A percentile compares a stretch with the other conserved stretches of the same genome.
These are phyloP conservation scores for Polytrichum commune DNA, from an alignment of 225 moss, liverwort and hornwort species.

Conservation along the genomic window DNA sequence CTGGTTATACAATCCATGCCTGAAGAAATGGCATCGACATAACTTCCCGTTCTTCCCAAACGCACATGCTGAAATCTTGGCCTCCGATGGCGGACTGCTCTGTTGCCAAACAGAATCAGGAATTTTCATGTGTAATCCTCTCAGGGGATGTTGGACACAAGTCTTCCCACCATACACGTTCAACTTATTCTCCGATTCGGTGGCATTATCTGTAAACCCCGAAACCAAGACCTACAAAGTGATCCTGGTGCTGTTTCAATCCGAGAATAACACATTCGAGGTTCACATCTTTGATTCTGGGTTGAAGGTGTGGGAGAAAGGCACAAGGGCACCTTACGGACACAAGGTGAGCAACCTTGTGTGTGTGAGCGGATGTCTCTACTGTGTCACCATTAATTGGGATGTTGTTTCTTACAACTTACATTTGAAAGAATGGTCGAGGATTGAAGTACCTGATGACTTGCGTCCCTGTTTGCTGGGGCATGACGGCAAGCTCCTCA, in stretches of 20 bases:
- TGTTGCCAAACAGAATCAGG: slow-evolving; percentile 11
- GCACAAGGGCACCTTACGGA: slow-evolving; percentile 6
- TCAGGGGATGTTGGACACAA: slow-evolving; percentile 11
- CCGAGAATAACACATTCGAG: slow-evolving; percentile 3
- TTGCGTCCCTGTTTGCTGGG: slow-evolving; percentile 6
- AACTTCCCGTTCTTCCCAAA: slow-evolving; percentile 7
- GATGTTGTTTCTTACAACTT: slow-evolving; percentile 9
- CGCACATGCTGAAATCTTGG: slow-evolving; percentile 4
- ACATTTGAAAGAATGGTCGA: slow-evolving; percentile 6
- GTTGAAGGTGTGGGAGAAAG: slow-evolving; percentile 4
- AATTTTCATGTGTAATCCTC: slow-evolving; percentile 13
- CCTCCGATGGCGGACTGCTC: slow-evolving; percentile 9
- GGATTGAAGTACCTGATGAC: slow-evolving; percentile 14
- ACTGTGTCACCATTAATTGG: slow-evolving; percentile 10
- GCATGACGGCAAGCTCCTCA: slow-evolving; percentile 2
- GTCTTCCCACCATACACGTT: neutral
- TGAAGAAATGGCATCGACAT: neutral
- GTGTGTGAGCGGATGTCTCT: neutral
- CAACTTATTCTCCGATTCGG: slow-evolving; percentile 1
- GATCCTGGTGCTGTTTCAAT: slow-evolving; percentile 2
- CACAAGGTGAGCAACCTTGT: slow-evolving; percentile 9
- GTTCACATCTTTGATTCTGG: slow-evolving; percentile 10
- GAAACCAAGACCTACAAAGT: slow-evolving; percentile 2
- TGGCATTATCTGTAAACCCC: slow-evolving; percentile 3
- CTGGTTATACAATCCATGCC: slow-evolving; percentile 10